Conservation (phyloP, 768 basidiomycete species). For the Termitomyces eurrhizus region DNA sequence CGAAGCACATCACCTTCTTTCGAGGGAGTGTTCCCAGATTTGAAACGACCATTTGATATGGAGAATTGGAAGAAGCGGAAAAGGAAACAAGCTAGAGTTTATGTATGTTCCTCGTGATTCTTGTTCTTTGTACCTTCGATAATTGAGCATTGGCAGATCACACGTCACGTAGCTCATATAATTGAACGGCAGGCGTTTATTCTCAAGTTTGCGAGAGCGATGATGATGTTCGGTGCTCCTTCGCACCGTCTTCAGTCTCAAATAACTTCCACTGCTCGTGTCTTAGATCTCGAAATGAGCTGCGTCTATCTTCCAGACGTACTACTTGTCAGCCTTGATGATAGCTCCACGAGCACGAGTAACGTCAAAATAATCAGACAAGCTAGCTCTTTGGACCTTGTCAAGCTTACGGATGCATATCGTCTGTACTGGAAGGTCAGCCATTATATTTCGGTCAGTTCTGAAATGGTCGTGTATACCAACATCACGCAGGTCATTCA, state of each 20-base stretch:
- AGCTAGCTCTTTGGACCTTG: slow-evolving; percentile 66
- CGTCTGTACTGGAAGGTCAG: slow-evolving; percentile 68
- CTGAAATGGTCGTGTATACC: neutral
- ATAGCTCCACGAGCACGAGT: slow-evolving; percentile 73
- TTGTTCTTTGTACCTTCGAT: neutral
- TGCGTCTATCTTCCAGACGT: slow-evolving; percentile 76
- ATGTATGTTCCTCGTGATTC: slow-evolving; percentile 35
- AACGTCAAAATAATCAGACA: slow-evolving; percentile 79
- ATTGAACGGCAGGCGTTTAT: slow-evolving; percentile 82
- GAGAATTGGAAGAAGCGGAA: slow-evolving; percentile 44
- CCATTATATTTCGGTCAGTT: neutral
- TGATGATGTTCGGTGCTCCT: slow-evolving; percentile 90
- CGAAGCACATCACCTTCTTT: slow-evolving; percentile 26
- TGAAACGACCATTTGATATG: slow-evolving; percentile 13
- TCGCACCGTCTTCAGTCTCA: slow-evolving; percentile 81
- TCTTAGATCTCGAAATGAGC: slow-evolving; percentile 66
- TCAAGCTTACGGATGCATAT: slow-evolving; percentile 70
- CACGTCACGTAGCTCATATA: slow-evolving; percentile 79
- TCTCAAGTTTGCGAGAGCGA: slow-evolving; percentile 74
- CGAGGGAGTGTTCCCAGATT: slow-evolving; percentile 16
- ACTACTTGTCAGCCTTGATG: slow-evolving; percentile 81
- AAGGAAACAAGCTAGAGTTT: slow-evolving; percentile 72
- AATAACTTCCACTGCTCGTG: slow-evolving; percentile 70
- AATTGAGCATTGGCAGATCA: slow-evolving; percentile 47
- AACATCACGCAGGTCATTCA: slow-evolving; percentile 64